Percentiles rank a stretch among this genome's conserved stretches.
These are phyloP conservation scores for Allantophomopsis cytisporea DNA, from an alignment of 2,329 filamentous ascomycete species.

Conservation along the genomic window DNA sequence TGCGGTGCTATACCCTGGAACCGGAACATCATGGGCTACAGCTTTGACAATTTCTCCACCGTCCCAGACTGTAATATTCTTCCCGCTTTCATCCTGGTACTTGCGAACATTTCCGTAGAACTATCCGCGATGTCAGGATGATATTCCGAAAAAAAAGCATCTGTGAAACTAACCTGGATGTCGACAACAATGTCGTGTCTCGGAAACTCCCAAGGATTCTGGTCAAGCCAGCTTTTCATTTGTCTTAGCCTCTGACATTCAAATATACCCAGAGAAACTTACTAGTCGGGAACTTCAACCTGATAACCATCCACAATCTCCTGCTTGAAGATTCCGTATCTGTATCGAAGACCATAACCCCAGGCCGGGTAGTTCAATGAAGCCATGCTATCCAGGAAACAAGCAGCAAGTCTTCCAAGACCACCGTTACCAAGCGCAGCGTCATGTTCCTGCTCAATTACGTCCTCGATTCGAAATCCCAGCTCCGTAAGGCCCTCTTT, in stretches of 20 bases:
- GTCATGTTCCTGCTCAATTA: constrained; percentile 90
- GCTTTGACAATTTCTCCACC: constrained; percentile 87
- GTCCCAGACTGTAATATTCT: constrained; percentile 67
- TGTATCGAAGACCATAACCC: constrained; percentile 92
- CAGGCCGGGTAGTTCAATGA: constrained; percentile 92
- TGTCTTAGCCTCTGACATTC: no score
- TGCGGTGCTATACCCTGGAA: constrained; percentile 79
- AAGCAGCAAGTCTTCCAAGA: constrained; percentile 85
- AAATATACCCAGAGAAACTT: no score
- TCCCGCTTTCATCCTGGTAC: constrained; percentile 62
- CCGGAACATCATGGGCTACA: constrained; percentile 83
- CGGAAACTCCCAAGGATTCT: constrained; percentile 98
- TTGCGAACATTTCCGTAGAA: constrained; percentile 84
- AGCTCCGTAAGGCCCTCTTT: constrained; percentile 75
- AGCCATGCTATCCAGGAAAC: constrained; percentile 92
- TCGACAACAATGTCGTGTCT: constrained; percentile 91
- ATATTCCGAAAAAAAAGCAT: not conserved
- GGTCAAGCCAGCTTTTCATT: constrained; percentile 63
- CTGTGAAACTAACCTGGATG: constrained; percentile 19
- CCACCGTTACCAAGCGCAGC: constrained; percentile 93
- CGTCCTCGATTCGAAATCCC: constrained; percentile 92
- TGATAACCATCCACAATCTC: constrained; percentile 97
- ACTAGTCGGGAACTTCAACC: constrained; percentile 90
- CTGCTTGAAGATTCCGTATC: constrained; percentile 98
- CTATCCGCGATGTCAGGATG: constrained; percentile 24